A percentile compares a stretch with the other conserved stretches of the same genome.
Conservation (phyloP, 768 basidiomycete genomes). For the Boletales sp. region DNA sequence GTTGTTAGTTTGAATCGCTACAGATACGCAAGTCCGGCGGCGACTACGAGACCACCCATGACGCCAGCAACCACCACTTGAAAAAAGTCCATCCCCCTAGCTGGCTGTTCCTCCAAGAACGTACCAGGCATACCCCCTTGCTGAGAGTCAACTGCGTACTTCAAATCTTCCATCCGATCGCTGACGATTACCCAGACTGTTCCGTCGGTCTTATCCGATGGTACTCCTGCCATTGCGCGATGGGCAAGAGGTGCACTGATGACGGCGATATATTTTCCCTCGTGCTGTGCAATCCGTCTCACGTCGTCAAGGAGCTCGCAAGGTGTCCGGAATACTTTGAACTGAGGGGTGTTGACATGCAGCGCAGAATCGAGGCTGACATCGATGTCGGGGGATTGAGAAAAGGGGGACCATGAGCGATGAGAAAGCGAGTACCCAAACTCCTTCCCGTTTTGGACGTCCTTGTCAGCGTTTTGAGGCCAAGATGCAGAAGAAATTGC, state of each 20-base stretch:
- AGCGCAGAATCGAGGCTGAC: slow-evolving; percentile 23
- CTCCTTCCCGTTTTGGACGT: slow-evolving; percentile 4
- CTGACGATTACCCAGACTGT: slow-evolving; percentile 33
- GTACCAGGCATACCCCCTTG: slow-evolving; percentile 31
- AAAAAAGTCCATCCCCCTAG: slow-evolving; percentile 25
- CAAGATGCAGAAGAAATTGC: slow-evolving; percentile 1
- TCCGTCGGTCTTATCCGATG: slow-evolving; percentile 12
- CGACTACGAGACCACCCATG: slow-evolving; percentile 30
- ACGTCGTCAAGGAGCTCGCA: slow-evolving; percentile 24
- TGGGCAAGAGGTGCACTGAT: slow-evolving; percentile 26
- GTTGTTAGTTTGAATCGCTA: slow-evolving; percentile 25
- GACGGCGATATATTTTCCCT: slow-evolving; percentile 31
- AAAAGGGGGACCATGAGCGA: slow-evolving; percentile 25
- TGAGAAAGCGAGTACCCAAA: slow-evolving; percentile 21
- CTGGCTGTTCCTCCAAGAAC: slow-evolving; percentile 20
- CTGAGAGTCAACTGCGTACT: slow-evolving; percentile 31
- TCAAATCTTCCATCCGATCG: slow-evolving; percentile 30
- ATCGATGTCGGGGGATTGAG: slow-evolving; percentile 23
- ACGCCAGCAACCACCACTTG: slow-evolving; percentile 32
- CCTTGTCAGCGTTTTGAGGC: slow-evolving; percentile 5
- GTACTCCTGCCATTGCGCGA: slow-evolving; percentile 14
- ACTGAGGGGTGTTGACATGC: slow-evolving; percentile 30
- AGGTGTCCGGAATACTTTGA: slow-evolving; percentile 33
- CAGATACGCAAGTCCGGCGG: slow-evolving; percentile 28
- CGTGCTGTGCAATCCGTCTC: slow-evolving; percentile 24